A percentile compares a stretch with the other conserved stretches of the same genome.
Conservation (phyloP, 768 basidiomycete genomes). For the Obba rivulosa region DNA sequence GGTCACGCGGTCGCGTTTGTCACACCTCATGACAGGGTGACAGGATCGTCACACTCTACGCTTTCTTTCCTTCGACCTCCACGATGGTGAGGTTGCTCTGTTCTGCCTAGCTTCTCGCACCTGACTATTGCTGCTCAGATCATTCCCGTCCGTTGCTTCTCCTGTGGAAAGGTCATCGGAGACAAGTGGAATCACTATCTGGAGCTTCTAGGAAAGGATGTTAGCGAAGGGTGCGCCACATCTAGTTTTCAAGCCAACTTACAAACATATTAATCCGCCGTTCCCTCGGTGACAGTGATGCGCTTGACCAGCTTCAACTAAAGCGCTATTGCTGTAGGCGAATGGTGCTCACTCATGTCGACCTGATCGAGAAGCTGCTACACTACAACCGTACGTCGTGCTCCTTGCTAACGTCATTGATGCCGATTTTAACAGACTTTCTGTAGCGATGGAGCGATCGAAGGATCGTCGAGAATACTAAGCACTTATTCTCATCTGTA, state of each 20-base stretch:
- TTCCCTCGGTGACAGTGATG: constrained; percentile 56
- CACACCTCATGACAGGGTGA: constrained; percentile 6
- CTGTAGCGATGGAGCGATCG: constrained; percentile 20
- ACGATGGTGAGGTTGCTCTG: constrained; percentile 1
- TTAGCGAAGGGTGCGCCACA: constrained; percentile 75
- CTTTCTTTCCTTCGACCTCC: not conserved
- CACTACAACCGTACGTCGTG: constrained; percentile 84
- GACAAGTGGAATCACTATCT: constrained; percentile 94
- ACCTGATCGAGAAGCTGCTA: constrained; percentile 93
- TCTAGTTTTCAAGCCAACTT: not conserved
- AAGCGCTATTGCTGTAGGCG: constrained; percentile 95
- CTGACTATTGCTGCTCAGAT: constrained; percentile 47
- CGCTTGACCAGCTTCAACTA: constrained; percentile 81
- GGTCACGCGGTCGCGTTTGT: constrained; percentile 9
- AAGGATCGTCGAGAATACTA: constrained; percentile 10
- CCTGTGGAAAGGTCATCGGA: constrained; percentile 95
- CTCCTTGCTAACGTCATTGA: not conserved
- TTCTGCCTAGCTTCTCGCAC: not conserved
- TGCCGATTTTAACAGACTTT: not conserved
- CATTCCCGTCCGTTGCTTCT: constrained; percentile 93
- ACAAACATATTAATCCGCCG: not conserved
- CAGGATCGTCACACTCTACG: not conserved
- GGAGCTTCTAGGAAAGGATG: constrained; percentile 71
- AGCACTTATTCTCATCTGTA: too few relatives aligned
- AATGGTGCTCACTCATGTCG: constrained; percentile 97